phyloP scores from a whole-genome alignment of 2,329 filamentous ascomycete species.

The Cladosporium sp. region DNA sequence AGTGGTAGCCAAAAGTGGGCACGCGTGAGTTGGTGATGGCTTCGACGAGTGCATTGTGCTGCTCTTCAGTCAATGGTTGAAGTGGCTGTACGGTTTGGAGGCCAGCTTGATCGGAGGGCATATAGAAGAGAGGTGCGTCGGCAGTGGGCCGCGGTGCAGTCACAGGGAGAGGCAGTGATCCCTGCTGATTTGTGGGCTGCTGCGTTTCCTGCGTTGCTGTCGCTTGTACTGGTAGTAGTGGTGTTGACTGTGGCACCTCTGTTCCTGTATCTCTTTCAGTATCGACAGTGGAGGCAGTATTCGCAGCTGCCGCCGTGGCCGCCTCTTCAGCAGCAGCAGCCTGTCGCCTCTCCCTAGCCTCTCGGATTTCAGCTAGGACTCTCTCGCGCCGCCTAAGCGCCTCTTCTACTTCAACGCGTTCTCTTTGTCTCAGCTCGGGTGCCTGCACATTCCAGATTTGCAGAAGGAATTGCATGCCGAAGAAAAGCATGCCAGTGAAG shows the following conservation, averaged over 20 bases:
- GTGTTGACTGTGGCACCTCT: not conserved
- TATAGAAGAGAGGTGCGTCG: conserved; percentile 51
- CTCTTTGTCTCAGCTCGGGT: conserved; percentile 42
- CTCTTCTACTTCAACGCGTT: conserved; percentile 41
- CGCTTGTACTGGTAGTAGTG: not conserved
- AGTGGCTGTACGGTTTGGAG: conserved; percentile 23
- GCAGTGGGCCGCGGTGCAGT: conserved; percentile 45
- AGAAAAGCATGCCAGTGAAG: conserved; percentile 57
- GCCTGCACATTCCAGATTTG: conserved; percentile 64
- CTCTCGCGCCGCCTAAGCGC: conserved; percentile 14
- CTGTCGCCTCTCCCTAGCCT: conserved; percentile 8
- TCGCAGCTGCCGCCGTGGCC: conserved; percentile 2
- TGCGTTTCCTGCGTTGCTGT: conserved; percentile 19
- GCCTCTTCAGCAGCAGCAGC: conserved; percentile 12
- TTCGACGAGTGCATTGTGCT: conserved; percentile 26
- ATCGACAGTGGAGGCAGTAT: not conserved
- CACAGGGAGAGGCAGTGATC: conserved; percentile 47
- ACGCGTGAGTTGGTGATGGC: conserved; percentile 33
- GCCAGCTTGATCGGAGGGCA: conserved; percentile 57
- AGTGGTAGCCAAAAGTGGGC: conserved; percentile 51
- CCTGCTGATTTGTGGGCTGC: conserved; percentile 25
- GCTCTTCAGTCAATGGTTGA: conserved; percentile 11
- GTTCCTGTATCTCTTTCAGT: not conserved
- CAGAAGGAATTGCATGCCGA: conserved; percentile 62
- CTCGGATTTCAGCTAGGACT: conserved; percentile 5